Evolutionary conservation across 1,284 basidiomycete genomes (phyloP).

Genomic region (Ustilago shanxiensis): DNA sequence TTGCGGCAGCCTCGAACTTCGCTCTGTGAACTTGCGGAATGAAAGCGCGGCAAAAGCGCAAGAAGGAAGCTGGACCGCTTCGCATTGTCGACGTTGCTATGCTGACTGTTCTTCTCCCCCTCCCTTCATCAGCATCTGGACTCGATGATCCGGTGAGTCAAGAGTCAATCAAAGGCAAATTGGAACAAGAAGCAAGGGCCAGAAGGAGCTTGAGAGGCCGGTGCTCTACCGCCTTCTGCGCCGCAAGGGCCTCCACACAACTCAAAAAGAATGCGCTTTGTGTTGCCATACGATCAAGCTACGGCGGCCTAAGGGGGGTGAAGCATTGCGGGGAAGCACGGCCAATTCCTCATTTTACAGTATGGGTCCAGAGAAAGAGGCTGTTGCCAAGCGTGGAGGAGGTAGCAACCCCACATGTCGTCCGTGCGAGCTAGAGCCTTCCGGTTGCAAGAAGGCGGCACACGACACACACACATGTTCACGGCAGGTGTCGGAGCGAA

Average conservation of each 20-base stretch:
- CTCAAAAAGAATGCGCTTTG: too few species aligned
- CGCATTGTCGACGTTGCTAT: background rate
- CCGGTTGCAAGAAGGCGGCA: conserved; percentile 1
- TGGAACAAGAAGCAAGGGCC: background rate
- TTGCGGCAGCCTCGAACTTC: conserved; percentile 1
- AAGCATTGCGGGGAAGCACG: background rate
- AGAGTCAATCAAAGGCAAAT: too few species aligned
- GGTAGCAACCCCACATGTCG: background rate
- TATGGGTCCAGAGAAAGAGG: too few species aligned
- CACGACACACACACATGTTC: background rate
- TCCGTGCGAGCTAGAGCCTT: background rate
- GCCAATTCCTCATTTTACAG: background rate
- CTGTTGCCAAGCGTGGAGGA: background rate
- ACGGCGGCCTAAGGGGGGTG: too few species aligned
- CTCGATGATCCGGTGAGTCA: background rate
- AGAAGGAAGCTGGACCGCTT: too few species aligned
- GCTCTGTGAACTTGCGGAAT: background rate
- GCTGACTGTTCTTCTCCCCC: background rate
- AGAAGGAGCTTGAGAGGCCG: background rate
- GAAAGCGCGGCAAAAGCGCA: background rate
- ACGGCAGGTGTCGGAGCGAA: background rate
- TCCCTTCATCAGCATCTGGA: background rate
- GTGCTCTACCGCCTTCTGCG: background rate
- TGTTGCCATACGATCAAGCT: too few species aligned
- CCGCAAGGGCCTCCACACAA: too few species aligned